phyloP scores from a whole-genome alignment of 2,329 filamentous ascomycete genomes.

The Colletotrichum cordylinicola region DNA sequence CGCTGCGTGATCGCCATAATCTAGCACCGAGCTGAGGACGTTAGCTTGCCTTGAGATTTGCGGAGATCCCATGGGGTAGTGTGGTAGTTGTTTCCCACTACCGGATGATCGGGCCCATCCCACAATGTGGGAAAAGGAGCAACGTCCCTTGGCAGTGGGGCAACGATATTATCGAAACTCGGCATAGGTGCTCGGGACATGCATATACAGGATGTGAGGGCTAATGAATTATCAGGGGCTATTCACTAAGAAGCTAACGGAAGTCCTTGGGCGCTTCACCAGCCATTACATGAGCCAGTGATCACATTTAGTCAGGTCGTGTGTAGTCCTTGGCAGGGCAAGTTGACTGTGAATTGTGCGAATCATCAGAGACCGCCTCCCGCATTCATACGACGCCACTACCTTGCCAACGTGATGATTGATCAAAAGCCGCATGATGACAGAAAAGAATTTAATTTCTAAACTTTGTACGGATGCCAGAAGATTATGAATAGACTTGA shows the following conservation, averaged over 20 bases:
- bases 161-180: background rate
- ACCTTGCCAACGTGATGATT: background rate
- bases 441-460: background rate
- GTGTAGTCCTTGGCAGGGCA: background rate
- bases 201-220: too few species aligned
- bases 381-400: background rate
- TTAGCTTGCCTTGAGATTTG: background rate
- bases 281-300: background rate
- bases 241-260: background rate
- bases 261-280: background rate
- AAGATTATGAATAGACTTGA: accelerated
- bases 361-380: background rate
- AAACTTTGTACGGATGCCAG: accelerated
- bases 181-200: background rate
- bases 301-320: background rate
- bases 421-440: background rate
- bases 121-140: background rate
- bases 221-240: background rate
- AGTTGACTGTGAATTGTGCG: accelerated
- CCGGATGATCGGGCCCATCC: background rate
- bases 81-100: background rate
- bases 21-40: background rate
- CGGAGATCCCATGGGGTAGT: background rate
- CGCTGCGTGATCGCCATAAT: background rate
- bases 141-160: background rate